Percentiles rank a stretch among this genome's conserved stretches.
These are phyloP conservation scores for Vitis cinerea DNA, from an alignment of 164 flowering plant species.

Conservation along the genomic window DNA sequence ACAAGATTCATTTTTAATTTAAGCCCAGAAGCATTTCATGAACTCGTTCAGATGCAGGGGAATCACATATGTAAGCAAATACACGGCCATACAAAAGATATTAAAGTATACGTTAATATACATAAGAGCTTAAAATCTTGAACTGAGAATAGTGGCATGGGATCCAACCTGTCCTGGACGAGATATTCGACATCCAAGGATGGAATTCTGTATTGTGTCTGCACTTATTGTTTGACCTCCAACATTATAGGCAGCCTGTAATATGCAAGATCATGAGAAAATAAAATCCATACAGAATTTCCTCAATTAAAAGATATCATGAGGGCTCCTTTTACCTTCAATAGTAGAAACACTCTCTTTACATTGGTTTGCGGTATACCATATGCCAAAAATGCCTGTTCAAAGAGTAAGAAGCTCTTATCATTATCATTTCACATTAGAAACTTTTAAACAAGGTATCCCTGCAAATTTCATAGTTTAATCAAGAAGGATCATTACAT, in stretches of 20 bases:
- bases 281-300: constrained; percentile 1
- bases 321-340: constrained; percentile 53
- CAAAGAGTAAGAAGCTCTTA: neutral
- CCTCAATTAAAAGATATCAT: neutral
- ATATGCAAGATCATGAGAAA: constrained; percentile 12
- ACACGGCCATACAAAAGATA: neutral
- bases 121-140: neutral
- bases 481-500: constrained; percentile 47
- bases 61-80: neutral
- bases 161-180: constrained; percentile 83
- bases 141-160: neutral
- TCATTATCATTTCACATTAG: constrained; percentile 1
- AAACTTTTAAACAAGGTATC: constrained; percentile 1
- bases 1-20: neutral
- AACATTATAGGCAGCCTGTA: constrained; percentile 88
- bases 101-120: neutral
- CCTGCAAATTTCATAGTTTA: neutral
- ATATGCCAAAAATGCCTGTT: constrained; percentile 82
- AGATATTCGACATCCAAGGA: constrained; percentile 78
- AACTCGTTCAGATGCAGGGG: neutral
- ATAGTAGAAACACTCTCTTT: constrained; percentile 63
- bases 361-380: constrained; percentile 84
- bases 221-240: constrained; percentile 88
- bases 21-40: neutral
- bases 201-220: constrained; percentile 74